Base-by-base conservation (phyloP, 1,284 basidiomycete species). In the Sanguinoderma infundibulare region DNA sequence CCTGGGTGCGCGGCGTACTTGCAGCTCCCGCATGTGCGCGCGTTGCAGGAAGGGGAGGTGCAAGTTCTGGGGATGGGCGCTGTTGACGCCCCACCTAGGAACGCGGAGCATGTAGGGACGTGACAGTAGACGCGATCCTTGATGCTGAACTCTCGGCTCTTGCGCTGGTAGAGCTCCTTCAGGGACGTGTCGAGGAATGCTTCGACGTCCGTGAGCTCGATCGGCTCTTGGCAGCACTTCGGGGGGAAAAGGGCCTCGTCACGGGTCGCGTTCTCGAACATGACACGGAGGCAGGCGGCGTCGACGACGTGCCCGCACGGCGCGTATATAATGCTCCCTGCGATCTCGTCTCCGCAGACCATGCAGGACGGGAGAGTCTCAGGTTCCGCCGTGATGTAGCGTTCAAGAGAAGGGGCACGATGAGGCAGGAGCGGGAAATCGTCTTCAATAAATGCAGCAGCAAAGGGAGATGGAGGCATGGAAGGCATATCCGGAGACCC, bases 221-320 rank as follows among this genome's bases (percentile, higher is more conserved):
- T 53, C 8, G 62, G 28, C 34, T 22, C 22, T 5, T 53, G 39
- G 55, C 69, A 70, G 64, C 69, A 70, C 24, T 47, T 57, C 5
- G 69, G 67, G 1, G 69, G 69, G 46, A 64, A 69, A 30, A 57
- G 42, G 5, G 66, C 56, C 57, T 68, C 69, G 50, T 69, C 67
- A 15, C 36, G 42, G 6, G 53, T 54, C 10, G 69, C 66, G 46
- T 53, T 60, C n/a, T 55, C 44, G 49, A 69, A 69, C 62, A 70
- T 65, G 32, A 14, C 15, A n/a, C 63, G 44, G 20, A 69, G 53
- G 44, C 69, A 70, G 15, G 32, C 20, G 8, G 38, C 24, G 52
- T 70, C 66, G 55, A 60, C 60, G 42, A 52, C 17, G 51, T 70
- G 69, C 20, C 68, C 66, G 49, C 69, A 70, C 0, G 47, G 17